Evolutionary conservation across 2,329 filamentous ascomycete species (phyloP).

Genomic region (Fusarium brevicatenulatum): DNA sequence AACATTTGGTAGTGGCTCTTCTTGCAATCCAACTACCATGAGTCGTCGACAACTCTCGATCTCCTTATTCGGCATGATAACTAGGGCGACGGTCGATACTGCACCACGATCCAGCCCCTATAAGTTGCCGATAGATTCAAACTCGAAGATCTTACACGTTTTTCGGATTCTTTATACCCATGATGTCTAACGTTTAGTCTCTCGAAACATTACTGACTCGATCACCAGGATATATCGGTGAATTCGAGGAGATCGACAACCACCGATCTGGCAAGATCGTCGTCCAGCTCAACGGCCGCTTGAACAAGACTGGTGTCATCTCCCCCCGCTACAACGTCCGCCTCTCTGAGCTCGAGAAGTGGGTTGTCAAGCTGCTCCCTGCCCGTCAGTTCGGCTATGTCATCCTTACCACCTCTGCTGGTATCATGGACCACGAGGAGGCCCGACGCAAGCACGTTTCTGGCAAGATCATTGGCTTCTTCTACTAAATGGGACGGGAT

Average conservation of each 20-base stretch:
- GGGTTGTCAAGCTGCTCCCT: constrained; percentile 98
- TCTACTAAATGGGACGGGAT: constrained; percentile 75
- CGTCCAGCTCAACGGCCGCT: constrained; percentile 97
- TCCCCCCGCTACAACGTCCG: constrained; percentile 99
- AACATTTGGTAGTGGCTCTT: neutral
- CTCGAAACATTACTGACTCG: constrained; percentile 83
- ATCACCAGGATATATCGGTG: constrained; percentile 90
- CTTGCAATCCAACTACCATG: constrained; percentile 6
- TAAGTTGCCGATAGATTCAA: constrained; percentile 99
- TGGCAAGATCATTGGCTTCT: constrained; percentile 99
- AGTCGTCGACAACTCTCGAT: neutral
- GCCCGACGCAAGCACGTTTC: constrained; percentile 98
- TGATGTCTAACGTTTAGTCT: constrained; percentile 95
- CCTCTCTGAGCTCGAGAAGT: constrained; percentile 98
- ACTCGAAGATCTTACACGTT: constrained; percentile 96
- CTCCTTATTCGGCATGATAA: constrained; percentile 93
- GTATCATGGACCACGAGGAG: constrained; percentile 99
- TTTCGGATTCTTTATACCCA: constrained; percentile 68
- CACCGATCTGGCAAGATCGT: constrained; percentile 99
- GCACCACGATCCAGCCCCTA: constrained; percentile 95
- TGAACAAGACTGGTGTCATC: constrained; percentile 99
- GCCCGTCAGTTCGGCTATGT: constrained; percentile 99
- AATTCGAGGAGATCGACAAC: constrained; percentile 99
- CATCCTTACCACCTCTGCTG: constrained; percentile 97
- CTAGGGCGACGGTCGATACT: constrained; percentile 89